Base-by-base conservation (phyloP, 352 stramenopile species). In the Globisporangium nodosum region DNA sequence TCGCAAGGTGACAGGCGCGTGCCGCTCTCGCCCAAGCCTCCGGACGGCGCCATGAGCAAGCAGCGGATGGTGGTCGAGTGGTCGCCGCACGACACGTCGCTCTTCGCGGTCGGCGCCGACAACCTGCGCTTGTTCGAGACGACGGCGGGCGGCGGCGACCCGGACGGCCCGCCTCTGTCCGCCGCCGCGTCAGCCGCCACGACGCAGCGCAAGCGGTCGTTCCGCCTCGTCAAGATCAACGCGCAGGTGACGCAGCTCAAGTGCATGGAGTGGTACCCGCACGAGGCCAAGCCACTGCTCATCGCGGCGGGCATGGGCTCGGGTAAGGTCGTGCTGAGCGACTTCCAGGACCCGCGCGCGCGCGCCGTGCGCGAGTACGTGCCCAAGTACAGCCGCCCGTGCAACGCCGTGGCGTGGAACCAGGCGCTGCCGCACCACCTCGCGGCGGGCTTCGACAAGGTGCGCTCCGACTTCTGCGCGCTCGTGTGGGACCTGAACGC, bases 371-470 rank as follows among this genome's bases (percentile, higher is more conserved):
- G 80, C 57, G 83, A 93, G 58, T 89, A 91, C 49, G 55, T 78
- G 52, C 83, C 83, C 53, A 93, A 93, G 68, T 93, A 91, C 69
- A 87, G 66, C 57, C 81, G 83, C 2, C 83, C 83, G 27, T 95
- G 85, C 61, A 90, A 95, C 42, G 78, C 85, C 6, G 81, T 95
- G 20, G 83, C 83, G 15, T 95, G 85, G 85, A 95, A 95, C 61
- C 68, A 66, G 27, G 76, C 81, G 2, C 61, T 88, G 49, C 73
- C 83, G n/a, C 73, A 88, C 42, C 85, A 93, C 55, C 73, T 95
- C 47, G 85, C 78, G 0, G 83, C 81, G 5, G 85, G 85, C 35
- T 93, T 95, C 61, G 85, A 95, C 51, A 95, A 95, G 66, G 83
- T 95, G 27, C 81, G 85, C 45, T 90, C 79, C 51, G 85, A 93